Evolutionary conservation across 345 rosid species (phyloP).

Genomic region (Camelina sativa): DNA sequence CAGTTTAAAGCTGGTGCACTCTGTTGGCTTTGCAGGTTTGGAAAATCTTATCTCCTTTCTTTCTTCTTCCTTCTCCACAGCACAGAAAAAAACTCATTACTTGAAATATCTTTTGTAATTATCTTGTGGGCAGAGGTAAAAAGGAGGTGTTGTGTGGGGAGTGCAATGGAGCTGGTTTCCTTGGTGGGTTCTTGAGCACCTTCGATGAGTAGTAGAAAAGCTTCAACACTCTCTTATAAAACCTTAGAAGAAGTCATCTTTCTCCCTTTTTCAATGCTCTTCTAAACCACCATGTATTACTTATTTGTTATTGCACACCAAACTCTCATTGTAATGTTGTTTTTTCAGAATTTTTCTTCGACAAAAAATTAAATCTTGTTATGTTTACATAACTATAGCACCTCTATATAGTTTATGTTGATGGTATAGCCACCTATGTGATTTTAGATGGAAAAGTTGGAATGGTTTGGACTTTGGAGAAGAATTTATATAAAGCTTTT

Average conservation of each 20-base stretch:
- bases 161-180: slow-evolving; percentile 94
- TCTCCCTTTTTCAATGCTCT: slow-evolving; percentile 21
- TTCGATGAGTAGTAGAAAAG: slow-evolving; percentile 49
- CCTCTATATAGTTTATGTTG: too few relatives aligned
- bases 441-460: too few relatives aligned
- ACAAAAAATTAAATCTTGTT: background rate
- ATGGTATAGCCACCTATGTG: too few relatives aligned
- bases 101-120: background rate
- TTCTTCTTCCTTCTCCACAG: background rate
- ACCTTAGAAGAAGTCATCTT: slow-evolving; percentile 12
- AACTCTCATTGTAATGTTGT: slow-evolving; percentile 19
- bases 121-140: slow-evolving; percentile 68
- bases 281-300: slow-evolving; percentile 8
- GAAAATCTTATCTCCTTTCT: background rate
- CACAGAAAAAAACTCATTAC: background rate
- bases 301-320: slow-evolving; percentile 23
- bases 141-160: slow-evolving; percentile 81
- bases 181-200: slow-evolving; percentile 96
- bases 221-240: slow-evolving; percentile 5
- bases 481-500: too few relatives aligned
- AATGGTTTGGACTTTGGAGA: too few relatives aligned
- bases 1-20: slow-evolving; percentile 87
- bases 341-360: background rate
- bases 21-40: slow-evolving; percentile 97
- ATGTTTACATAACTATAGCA: background rate